Conservation (phyloP, 106 monocot species). For the Phalaenopsis equestris region DNA sequence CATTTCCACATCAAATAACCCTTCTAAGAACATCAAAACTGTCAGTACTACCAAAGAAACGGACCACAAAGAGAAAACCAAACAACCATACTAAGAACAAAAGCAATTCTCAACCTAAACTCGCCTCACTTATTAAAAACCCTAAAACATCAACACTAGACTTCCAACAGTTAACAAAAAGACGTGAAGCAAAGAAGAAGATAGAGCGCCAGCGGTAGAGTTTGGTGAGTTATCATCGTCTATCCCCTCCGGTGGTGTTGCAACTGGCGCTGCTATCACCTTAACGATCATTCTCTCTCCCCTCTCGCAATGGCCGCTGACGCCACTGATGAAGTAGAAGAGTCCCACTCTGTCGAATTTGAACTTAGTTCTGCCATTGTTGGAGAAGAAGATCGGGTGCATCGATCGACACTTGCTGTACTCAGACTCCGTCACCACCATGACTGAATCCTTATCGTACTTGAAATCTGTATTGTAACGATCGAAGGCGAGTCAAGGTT, state of each 20-base stretch:
- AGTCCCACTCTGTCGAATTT: slow-evolving; percentile 33
- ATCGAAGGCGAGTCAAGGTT: neutral
- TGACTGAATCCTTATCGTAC: slow-evolving; percentile 83
- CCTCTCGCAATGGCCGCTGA: slow-evolving; percentile 55
- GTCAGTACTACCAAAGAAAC: too few species aligned
- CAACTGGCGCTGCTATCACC: slow-evolving; percentile 27
- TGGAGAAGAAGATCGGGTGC: slow-evolving; percentile 72
- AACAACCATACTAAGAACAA: too few species aligned
- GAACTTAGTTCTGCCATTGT: slow-evolving; percentile 52
- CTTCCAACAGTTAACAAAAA: neutral
- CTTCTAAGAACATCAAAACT: too few species aligned
- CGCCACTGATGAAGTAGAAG: slow-evolving; percentile 96
- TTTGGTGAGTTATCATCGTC: neutral
- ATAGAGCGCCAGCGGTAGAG: neutral
- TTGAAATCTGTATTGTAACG: slow-evolving; percentile 32
- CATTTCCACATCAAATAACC: too few species aligned
- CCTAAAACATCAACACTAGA: neutral
- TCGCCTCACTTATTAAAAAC: neutral
- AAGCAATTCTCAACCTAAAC: too few species aligned
- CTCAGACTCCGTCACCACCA: slow-evolving; percentile 66
- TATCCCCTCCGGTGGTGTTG: neutral
- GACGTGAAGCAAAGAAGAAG: neutral
- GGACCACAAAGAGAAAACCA: too few species aligned
- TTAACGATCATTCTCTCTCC: slow-evolving; percentile 80
- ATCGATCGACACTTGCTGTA: slow-evolving; percentile 56